phyloP scores from a whole-genome alignment of 2,329 filamentous ascomycete genomes.

The Aspergillus sp. region DNA sequence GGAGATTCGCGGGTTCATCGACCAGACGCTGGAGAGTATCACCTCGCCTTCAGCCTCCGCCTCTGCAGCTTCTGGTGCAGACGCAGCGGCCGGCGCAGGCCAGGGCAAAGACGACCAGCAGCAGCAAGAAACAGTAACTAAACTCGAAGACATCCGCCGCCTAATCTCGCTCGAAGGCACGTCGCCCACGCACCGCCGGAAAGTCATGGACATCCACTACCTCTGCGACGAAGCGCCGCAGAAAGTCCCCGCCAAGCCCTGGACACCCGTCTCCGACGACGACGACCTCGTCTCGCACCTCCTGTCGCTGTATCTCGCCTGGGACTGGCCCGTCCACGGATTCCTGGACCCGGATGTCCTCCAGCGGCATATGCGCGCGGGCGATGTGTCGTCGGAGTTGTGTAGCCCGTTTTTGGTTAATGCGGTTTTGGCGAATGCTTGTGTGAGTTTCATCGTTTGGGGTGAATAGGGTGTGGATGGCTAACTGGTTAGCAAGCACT shows the following conservation, averaged over 20 bases:
- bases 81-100: constrained; percentile 10
- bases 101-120: constrained; percentile 6
- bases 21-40: constrained; percentile 22
- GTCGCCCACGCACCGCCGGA: constrained; percentile 23
- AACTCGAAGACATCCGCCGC: constrained; percentile 20
- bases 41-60: too few relatives aligned
- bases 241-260: constrained; percentile 42
- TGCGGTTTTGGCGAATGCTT: constrained; percentile 61
- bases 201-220: constrained; percentile 35
- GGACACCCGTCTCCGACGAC: constrained; percentile 74
- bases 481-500: constrained; percentile 17
- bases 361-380: constrained; percentile 41
- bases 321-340: constrained; percentile 80
- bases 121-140: constrained; percentile 13
- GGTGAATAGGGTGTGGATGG: not conserved
- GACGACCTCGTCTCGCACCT: constrained; percentile 66
- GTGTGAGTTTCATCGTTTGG: constrained; percentile 19
- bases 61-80: too few relatives aligned
- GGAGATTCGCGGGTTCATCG: constrained; percentile 28
- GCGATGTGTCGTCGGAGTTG: constrained; percentile 51
- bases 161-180: constrained; percentile 22
- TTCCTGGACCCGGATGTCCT: constrained; percentile 73
- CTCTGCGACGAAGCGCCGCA: constrained; percentile 28
- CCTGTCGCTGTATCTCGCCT: constrained; percentile 86
- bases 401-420: constrained; percentile 86